Evolutionary conservation across 2,329 filamentous ascomycete species (phyloP), one percentile per base, ranked within the genome.

Genomic region (Fusarium foetens): DNA sequence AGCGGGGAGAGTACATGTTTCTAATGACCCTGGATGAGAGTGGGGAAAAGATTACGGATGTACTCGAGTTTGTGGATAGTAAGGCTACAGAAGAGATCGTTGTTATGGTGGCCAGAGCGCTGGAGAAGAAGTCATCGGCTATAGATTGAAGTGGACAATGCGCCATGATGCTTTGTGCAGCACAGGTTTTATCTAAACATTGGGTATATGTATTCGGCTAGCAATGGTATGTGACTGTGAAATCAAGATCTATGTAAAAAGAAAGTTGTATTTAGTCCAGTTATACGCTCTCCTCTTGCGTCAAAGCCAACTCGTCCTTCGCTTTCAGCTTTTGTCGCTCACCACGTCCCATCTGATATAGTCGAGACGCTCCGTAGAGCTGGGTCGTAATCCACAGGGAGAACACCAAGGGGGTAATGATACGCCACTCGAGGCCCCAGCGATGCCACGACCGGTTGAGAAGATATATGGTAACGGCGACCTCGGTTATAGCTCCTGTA

Each of bases 311-410:
- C 8, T 43, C 41, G 8, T 23, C 13, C 17, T 51, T 66, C 8
- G 39, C 39, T n/a, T 57, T 57, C 9, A 45, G n/a, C 23, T 23
- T 51, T 42, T 38, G 33, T 21, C n/a, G 14, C 21, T 67, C 63
- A 19, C 23, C 53, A 2, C 53, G 53, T 23, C 63, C 64, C 64
- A 67, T 67, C 4, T 41, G n/a, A 36, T 23, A 67, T 2, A 67
- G 35, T 25, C 64, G 53, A 23, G 63, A 46, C 10, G 64, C 46
- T 7, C 64, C 63, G 13, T 67, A 67, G 12, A 67, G 25, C 16
- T 67, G 64, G 7, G 64, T 67, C 0, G 46, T 61, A 3, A 67
- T 67, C 64, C 64, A 67, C 16, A 67, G 13, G 5, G 63, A 29
- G 7, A 67, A 67, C 0, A 67, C n/a, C 17, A 41, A 21, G 1